Evolutionary conservation across 2,329 filamentous ascomycete species (phyloP).

Genomic region (Scedosporium boydii): DNA sequence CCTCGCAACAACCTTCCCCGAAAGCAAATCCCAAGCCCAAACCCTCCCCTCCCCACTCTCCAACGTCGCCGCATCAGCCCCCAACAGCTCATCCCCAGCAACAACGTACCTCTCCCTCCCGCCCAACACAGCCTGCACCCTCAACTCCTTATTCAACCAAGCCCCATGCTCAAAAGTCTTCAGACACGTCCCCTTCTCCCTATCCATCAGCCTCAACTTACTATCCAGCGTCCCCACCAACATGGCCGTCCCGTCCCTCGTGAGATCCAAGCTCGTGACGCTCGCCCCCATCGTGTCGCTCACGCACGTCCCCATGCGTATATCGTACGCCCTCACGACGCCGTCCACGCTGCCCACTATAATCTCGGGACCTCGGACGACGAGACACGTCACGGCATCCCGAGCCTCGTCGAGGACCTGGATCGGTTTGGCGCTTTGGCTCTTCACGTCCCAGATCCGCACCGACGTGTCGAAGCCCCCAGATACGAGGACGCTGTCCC

Average conservation of each 20-base stretch:
- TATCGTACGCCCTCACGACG: constrained; percentile 69
- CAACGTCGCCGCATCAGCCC: constrained; percentile 10
- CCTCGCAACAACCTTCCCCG: constrained; percentile 55
- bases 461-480: constrained; percentile 69
- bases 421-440: constrained; percentile 48
- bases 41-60: constrained; percentile 45
- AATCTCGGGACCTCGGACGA: constrained; percentile 45
- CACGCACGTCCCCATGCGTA: constrained; percentile 62
- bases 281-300: constrained; percentile 60
- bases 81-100: constrained; percentile 63
- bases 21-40: constrained; percentile 78
- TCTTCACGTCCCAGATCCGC: constrained; percentile 63
- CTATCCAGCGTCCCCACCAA: constrained; percentile 70
- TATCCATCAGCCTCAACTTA: constrained; percentile 71
- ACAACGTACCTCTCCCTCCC: constrained; percentile 68
- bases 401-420: constrained; percentile 65
- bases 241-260: constrained; percentile 63
- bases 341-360: constrained; percentile 77
- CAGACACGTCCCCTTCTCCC: constrained; percentile 61
- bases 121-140: constrained; percentile 69
- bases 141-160: constrained; percentile 57
- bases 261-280: constrained; percentile 68
- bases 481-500: constrained; percentile 62
- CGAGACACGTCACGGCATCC: constrained; percentile 53
- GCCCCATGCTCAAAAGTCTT: constrained; percentile 54